Conservation (phyloP, 768 basidiomycete species). For the Collybiopsis luxurians region DNA sequence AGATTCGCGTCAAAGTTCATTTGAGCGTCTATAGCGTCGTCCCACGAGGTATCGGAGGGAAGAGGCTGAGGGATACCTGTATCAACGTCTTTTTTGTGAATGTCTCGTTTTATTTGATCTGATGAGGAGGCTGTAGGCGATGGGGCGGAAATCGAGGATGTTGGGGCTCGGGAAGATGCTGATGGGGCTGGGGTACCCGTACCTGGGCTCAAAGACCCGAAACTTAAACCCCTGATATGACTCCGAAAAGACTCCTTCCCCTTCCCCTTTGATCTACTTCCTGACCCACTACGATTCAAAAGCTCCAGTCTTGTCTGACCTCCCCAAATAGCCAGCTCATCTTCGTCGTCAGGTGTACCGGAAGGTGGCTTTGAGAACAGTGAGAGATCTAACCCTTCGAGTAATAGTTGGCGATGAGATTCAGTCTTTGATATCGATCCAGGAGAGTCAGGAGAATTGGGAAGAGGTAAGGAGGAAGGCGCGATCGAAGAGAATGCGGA, state of each 20-base stretch:
- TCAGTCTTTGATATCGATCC: neutral
- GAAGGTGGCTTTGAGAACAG: conserved; percentile 10
- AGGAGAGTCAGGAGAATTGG: conserved; percentile 8
- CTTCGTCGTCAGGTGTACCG: conserved; percentile 31
- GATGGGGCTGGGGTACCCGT: neutral
- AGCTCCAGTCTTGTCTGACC: conserved; percentile 41
- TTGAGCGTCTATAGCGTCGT: conserved; percentile 1
- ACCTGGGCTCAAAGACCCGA: neutral
- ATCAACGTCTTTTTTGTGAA: neutral
- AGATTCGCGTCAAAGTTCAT: conserved; percentile 4
- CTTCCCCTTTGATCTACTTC: conserved; percentile 21
- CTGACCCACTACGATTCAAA: conserved; percentile 22
- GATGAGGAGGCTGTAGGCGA: too few relatives aligned
- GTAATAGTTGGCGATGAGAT: neutral
- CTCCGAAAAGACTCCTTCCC: neutral
- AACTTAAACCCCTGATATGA: neutral
- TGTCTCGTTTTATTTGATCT: neutral
- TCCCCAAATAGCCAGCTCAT: conserved; percentile 54
- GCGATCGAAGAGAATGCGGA: neutral
- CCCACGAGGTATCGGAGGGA: neutral
- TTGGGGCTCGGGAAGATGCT: neutral
- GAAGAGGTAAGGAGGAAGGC: conserved; percentile 9
- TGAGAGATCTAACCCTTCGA: neutral
- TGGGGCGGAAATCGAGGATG: too few relatives aligned
- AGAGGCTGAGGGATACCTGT: too few relatives aligned